These are phyloP conservation scores for Salix dunnii DNA, from an alignment of 345 rosid genomes.

Conservation along the genomic window DNA sequence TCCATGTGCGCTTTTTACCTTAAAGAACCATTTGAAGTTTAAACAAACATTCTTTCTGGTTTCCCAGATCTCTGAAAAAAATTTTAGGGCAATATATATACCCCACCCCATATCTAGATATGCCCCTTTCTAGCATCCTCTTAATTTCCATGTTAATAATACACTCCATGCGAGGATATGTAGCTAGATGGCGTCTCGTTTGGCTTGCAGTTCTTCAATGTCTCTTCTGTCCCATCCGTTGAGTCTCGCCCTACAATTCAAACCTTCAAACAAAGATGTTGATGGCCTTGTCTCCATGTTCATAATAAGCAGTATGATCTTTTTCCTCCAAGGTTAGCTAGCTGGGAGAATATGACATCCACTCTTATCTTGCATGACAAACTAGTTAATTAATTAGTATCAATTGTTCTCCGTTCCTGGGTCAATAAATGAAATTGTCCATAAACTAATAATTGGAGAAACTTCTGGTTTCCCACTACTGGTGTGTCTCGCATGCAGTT, in stretches of 20 bases:
- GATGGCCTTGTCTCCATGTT: neutral
- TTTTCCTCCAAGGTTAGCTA: neutral
- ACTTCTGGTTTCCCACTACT: too few relatives aligned
- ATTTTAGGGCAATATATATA: neutral
- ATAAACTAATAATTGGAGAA: too few relatives aligned
- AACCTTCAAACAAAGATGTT: conserved; percentile 16
- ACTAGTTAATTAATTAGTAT: too few relatives aligned
- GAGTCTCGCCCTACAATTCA: conserved; percentile 6
- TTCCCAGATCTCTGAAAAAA: neutral
- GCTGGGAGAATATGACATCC: too few relatives aligned
- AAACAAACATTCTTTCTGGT: neutral
- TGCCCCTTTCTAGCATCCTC: neutral
- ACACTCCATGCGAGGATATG: neutral
- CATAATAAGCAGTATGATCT: neutral
- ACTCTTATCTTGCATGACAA: too few relatives aligned
- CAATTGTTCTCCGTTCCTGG: too few relatives aligned
- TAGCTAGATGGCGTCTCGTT: neutral
- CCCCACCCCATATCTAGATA: neutral
- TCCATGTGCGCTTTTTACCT: neutral
- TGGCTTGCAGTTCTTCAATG: neutral
- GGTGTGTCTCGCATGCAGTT: too few relatives aligned
- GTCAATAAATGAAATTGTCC: too few relatives aligned
- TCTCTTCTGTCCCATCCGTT: neutral
- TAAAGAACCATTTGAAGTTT: neutral
- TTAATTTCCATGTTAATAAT: neutral